Base-by-base conservation (phyloP, 1,284 basidiomycete genomes). In the Cutaneotrichosporon cutaneum region DNA sequence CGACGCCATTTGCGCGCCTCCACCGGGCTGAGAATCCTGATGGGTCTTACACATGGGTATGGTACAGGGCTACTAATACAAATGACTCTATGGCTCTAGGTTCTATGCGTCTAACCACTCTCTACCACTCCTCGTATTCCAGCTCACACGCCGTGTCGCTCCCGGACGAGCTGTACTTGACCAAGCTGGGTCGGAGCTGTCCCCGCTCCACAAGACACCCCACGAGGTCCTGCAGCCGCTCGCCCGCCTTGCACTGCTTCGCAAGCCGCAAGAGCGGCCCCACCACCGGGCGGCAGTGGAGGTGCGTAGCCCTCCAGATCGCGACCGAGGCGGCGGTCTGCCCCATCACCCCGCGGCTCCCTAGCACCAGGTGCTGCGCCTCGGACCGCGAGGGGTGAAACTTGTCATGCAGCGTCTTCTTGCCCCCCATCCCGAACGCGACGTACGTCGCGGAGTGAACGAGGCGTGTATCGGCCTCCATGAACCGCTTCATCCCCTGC, bases 321-420 rank as follows among this genome's bases (percentile, higher is more conserved):
- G 63, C 63, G 32, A 54, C 36, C 1, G 63, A 59, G 18, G 27
- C 30, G 24, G 47, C 47, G 9, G 47, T 47, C 54, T 64, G 63
- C 1, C 47, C 35, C 2, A 58, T 3, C 16, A 36, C 18, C 27
- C 54, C 35, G 13, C 48, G 30, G 18, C 47, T 45, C 5, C 52
- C 57, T 10, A 64, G 60, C 2, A 64, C 30, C n/a, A 64, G 32
- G 22, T 52, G 57, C 9, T 59, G 59, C 11, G 39, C 33, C 35
- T 61, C 56, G 14, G 27, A 18, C 7, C 33, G 22, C 11, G 58
- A 52, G 2, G 63, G 63, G 35, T 61, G 58, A 32, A 64, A 64
- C 57, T 64, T 64, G 57, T 61, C 63, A 50, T 64, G 63, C 16
- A 64, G 63, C 24, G 53, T 61, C 54, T 59, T 64, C 57, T 64